Conservation (phyloP, 2,329 filamentous ascomycete genomes). For the Ceratocystiopsis minuta region DNA sequence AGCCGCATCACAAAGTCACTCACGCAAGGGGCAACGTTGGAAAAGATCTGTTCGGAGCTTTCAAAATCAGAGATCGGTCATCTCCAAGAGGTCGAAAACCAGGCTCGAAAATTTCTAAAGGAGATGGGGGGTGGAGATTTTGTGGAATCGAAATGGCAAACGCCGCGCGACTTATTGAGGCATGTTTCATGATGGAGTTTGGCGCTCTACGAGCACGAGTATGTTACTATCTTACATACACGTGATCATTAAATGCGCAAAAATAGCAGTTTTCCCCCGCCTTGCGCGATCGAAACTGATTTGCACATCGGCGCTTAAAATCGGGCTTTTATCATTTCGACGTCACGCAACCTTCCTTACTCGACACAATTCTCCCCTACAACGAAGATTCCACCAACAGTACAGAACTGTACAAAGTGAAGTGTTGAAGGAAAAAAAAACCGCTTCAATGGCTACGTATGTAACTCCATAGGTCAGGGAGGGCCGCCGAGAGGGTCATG, state of each 20-base stretch:
- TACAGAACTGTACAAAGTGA: too few relatives aligned
- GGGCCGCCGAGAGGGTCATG: neutral
- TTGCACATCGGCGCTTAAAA: too few relatives aligned
- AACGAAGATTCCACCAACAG: too few relatives aligned
- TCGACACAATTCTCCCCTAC: too few relatives aligned
- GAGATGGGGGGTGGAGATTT: slow-evolving; percentile 3
- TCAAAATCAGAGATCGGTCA: slow-evolving; percentile 43
- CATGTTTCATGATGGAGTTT: neutral
- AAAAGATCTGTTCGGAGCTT: slow-evolving; percentile 51
- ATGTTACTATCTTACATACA: too few relatives aligned
- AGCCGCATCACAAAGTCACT: slow-evolving; percentile 53
- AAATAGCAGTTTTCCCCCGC: too few relatives aligned
- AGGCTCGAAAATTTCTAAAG: slow-evolving; percentile 39
- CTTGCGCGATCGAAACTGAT: too few relatives aligned
- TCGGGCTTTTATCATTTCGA: too few relatives aligned
- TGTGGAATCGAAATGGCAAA: neutral
- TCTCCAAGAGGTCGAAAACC: slow-evolving; percentile 47
- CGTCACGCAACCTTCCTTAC: too few relatives aligned
- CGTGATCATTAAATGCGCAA: too few relatives aligned
- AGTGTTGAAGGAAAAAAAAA: neutral
- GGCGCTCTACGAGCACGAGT: too few relatives aligned
- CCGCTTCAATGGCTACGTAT: neutral
- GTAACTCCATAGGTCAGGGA: neutral
- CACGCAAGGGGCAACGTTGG: slow-evolving; percentile 57
- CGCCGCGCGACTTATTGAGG: neutral